A percentile compares a stretch with the other conserved stretches of the same genome.
Conservation (phyloP, 2,329 filamentous ascomycete species). For the Thielaviopsis musarum region DNA sequence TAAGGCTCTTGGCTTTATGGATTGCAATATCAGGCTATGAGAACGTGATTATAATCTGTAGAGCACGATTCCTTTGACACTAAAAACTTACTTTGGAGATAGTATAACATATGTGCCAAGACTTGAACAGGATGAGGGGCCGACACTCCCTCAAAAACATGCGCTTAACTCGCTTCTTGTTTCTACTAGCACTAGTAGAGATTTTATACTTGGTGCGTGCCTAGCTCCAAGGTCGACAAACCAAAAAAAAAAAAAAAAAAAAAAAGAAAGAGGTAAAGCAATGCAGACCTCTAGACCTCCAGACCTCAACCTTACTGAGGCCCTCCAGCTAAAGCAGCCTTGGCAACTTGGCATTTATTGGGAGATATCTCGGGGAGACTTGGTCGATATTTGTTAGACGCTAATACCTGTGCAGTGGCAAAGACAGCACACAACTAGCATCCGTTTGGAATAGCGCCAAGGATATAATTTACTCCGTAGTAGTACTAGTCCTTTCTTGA, state of each 20-base stretch:
- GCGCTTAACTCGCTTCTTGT: background rate
- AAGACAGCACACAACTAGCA: no score
- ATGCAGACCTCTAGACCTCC: background rate
- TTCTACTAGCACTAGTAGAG: no score
- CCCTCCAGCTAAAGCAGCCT: background rate
- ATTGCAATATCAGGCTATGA: no score
- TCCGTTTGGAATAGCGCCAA: no score
- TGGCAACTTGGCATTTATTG: background rate
- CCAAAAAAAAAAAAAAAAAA: background rate
- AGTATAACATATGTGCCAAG: background rate
- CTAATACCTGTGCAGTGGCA: no score
- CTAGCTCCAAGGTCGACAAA: background rate
- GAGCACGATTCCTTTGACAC: no score
- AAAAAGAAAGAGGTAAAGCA: background rate
- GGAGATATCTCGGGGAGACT: background rate
- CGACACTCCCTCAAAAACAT: background rate
- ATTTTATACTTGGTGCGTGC: background rate
- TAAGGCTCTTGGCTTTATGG: no score
- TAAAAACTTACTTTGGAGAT: background rate
- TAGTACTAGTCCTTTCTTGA: no score
- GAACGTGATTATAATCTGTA: no score
- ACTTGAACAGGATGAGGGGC: background rate
- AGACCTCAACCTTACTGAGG: background rate
- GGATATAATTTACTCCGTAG: no score
- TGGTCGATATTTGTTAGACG: background rate